Evolutionary conservation across 2,329 filamentous ascomycete genomes (phyloP).

Genomic region (Pyricularia pennisetigena): DNA sequence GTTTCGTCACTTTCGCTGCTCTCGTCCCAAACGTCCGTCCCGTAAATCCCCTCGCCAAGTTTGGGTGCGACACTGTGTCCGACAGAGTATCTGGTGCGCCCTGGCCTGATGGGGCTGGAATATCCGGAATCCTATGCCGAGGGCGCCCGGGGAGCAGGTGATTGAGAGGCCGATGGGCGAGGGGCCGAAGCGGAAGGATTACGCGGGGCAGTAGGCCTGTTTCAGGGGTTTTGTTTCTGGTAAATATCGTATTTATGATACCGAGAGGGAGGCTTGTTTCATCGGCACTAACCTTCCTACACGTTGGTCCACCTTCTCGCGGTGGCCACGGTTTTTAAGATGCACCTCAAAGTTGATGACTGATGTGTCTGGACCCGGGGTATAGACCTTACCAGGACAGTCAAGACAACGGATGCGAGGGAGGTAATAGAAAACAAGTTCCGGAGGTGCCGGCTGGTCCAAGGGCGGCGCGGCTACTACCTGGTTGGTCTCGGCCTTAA

Average conservation of each 20-base stretch:
- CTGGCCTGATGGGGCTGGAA: not conserved
- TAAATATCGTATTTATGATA: not conserved
- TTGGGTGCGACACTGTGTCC: not conserved
- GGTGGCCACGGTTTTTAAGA: constrained; percentile 74
- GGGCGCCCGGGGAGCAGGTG: not conserved
- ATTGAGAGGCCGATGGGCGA: not conserved
- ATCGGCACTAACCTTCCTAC: constrained; percentile 17
- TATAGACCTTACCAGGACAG: constrained; percentile 90
- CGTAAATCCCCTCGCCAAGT: not conserved
- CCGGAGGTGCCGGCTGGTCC: constrained; percentile 44
- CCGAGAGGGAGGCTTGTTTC: not conserved
- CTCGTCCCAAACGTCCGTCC: not conserved
- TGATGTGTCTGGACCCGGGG: constrained; percentile 73
- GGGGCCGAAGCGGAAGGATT: not conserved
- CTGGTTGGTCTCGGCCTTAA: constrained; percentile 61
- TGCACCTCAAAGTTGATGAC: constrained; percentile 91
- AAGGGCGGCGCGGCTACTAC: constrained; percentile 37
- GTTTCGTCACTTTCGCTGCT: not conserved
- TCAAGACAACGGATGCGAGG: constrained; percentile 87
- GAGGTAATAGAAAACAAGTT: constrained; percentile 71
- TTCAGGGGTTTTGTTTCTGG: not conserved
- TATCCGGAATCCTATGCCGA: not conserved
- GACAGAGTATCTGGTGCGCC: not conserved
- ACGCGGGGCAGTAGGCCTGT: not conserved
- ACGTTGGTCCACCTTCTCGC: constrained; percentile 55